Conservation (phyloP, 1,139 yeast genomes). For the Yamadazyma epiphylla region DNA sequence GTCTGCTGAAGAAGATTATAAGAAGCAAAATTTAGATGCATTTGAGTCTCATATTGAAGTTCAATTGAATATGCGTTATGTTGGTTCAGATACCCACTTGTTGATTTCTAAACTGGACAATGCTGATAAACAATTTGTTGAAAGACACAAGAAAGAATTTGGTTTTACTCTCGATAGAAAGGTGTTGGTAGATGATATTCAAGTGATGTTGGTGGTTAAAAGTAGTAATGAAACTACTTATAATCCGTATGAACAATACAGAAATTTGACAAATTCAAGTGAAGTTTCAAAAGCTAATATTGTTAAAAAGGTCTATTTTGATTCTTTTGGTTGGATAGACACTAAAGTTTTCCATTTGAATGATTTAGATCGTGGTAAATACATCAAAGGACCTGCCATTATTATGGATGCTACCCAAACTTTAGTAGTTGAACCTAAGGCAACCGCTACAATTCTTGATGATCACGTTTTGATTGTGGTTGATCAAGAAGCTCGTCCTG, state of each 20-base stretch:
- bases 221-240: conserved; percentile 24
- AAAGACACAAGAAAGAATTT: conserved; percentile 34
- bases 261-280: conserved; percentile 7
- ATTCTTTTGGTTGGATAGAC: conserved; percentile 40
- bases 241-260: conserved; percentile 33
- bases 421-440: conserved; percentile 67
- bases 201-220: conserved; percentile 45
- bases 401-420: conserved; percentile 87
- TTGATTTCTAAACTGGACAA: conserved; percentile 45
- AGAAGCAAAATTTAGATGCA: conserved; percentile 25
- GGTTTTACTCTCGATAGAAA: conserved; percentile 40
- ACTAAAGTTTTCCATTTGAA: conserved; percentile 53
- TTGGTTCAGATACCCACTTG: conserved; percentile 83
- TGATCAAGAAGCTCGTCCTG: conserved; percentile 22
- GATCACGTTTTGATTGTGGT: conserved; percentile 43
- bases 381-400: conserved; percentile 72
- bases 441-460: conserved; percentile 56
- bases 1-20: conserved; percentile 28
- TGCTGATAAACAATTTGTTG: conserved; percentile 25
- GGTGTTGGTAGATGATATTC: conserved; percentile 77
- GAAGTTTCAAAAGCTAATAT: conserved; percentile 4
- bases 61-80: conserved; percentile 73
- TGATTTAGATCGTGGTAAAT: conserved; percentile 48
- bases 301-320: conserved; percentile 26
- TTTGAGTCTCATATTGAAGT: conserved; percentile 45